Conservation (phyloP, 768 basidiomycete species). For the Postia placenta region DNA sequence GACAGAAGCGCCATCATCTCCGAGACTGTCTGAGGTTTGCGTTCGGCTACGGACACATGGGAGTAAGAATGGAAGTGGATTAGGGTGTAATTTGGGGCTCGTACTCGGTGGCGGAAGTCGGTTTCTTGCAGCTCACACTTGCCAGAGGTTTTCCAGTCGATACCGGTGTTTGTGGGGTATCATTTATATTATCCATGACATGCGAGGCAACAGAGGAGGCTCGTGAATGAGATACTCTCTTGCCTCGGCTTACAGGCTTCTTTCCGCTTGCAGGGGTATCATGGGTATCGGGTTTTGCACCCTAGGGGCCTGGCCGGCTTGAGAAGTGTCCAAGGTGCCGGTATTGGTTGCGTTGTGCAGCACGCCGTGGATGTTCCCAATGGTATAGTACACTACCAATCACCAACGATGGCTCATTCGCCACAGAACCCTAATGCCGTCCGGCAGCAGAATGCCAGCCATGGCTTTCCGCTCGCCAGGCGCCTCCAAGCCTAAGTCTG, state of each 20-base stretch:
- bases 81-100: not conserved
- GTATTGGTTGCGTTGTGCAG: too few species aligned
- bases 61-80: too few species aligned
- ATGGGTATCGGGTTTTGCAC: conserved; percentile 7
- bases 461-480: too few species aligned
- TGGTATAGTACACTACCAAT: too few species aligned
- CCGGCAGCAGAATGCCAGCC: too few species aligned
- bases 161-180: conserved; percentile 5
- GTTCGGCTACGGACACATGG: not conserved
- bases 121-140: not conserved
- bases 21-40: conserved; percentile 24
- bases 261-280: conserved; percentile 9
- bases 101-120: conserved; percentile 5
- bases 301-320: conserved; percentile 14
- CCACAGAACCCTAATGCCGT: too few species aligned
- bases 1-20: conserved; percentile 46
- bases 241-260: conserved; percentile 20
- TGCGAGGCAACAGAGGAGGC: conserved; percentile 15
- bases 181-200: conserved; percentile 8
- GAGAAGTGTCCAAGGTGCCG: too few species aligned
- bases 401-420: too few species aligned
- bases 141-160: conserved; percentile 7
- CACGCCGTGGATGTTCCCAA: too few species aligned
- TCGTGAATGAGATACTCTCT: conserved; percentile 11
- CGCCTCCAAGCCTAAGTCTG: too few species aligned